Evolutionary conservation across 257 asterid genomes (phyloP).

Genomic region (Solanum megistacrolobum): DNA sequence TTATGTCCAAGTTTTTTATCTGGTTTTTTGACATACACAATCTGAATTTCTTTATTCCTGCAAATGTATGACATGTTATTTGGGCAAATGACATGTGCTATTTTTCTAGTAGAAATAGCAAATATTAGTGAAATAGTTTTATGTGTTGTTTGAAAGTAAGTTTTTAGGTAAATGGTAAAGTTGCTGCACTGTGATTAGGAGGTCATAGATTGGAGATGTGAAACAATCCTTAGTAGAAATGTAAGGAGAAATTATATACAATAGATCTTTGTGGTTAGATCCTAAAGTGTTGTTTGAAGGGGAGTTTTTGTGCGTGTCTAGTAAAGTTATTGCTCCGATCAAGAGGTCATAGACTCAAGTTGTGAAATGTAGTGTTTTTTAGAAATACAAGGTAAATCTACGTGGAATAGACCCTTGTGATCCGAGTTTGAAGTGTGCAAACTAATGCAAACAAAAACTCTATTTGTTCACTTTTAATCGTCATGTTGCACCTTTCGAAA

Average conservation of each 20-base stretch:
- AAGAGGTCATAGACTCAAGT: background rate
- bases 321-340: too few species aligned
- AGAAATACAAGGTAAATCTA: background rate
- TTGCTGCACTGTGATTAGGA: rapidly evolving
- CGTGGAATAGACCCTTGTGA: background rate
- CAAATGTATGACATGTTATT: background rate
- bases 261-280: background rate
- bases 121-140: background rate
- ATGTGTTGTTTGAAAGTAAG: background rate
- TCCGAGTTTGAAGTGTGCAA: background rate
- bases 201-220: background rate
- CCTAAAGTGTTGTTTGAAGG: background rate
- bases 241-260: background rate
- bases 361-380: background rate
- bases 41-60: background rate
- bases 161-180: background rate
- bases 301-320: background rate
- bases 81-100: background rate
- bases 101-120: background rate
- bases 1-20: background rate
- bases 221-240: too few species aligned
- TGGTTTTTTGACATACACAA: background rate
- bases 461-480: rapidly evolving
- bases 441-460: background rate
- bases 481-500: too few species aligned